Evolutionary conservation across 805 yeast genomes (phyloP), one percentile per base, ranked within the genome.

Genomic region (Brettanomyces nanus): DNA sequence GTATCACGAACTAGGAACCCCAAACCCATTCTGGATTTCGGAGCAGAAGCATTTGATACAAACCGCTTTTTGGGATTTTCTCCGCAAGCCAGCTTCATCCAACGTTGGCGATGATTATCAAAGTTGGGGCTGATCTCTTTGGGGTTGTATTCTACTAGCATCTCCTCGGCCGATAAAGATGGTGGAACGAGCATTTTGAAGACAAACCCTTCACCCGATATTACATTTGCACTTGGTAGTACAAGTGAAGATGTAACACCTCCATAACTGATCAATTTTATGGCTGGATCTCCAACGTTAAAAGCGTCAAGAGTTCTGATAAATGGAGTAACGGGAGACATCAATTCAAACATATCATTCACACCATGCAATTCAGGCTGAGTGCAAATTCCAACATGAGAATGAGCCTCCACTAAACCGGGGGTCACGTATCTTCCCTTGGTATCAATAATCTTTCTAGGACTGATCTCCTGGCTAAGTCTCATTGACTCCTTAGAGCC

Each of bases 131-230:
- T 32, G 5, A 20, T 6, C n/a, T 32, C 35, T 6, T 22, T 32
- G 13, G 35, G 35, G 18, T 32, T 14, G 21, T 32, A 32, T 17
- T 32, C 27, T 7, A 32, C 26, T 19, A 32, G 28, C 35, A 32
- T 32, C 23, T 32, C 27, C 17, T 32, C 35, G 6, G 17, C 35
- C 10, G 35, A 32, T 9, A n/a, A 5, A 7, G 35, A 32, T 22
- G 35, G 35, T 32, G 35, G 35, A 21, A 32, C 35, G n/a, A 32
- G 10, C 35, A 32, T 32, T 14, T 32, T 32, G 17, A 32, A 22
- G n/a, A 32, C 35, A 14, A 21, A 32, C 6, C 35, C 35, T 19
- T 32, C 35, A 19, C 35, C 35, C 6, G 35, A 32, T n/a, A 32
- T 20, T 13, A 20, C 15, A 22, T 32, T 32, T 21, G 35, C 35